phyloP scores from a whole-genome alignment of 257 asterid species.

The Nemophila menziesii region DNA sequence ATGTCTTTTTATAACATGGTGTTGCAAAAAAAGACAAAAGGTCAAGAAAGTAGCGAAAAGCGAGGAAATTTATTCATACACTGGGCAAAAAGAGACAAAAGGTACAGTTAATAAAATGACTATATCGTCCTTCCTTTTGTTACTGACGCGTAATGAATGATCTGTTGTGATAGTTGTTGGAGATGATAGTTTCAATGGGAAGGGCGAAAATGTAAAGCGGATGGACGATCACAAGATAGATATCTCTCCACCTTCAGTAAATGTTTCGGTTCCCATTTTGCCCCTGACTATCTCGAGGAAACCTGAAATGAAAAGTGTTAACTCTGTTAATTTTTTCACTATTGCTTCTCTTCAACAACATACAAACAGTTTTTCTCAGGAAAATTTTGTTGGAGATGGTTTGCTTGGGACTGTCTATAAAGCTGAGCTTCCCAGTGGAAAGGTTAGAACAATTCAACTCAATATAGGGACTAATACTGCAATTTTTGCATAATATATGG shows the following conservation, averaged over 20 bases:
- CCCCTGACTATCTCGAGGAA: constrained; percentile 25
- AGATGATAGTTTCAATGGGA: constrained; percentile 20
- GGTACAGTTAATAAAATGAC: constrained; percentile 18
- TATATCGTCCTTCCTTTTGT: not conserved
- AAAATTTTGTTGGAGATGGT: constrained; percentile 74
- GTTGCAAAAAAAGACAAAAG: constrained; percentile 29
- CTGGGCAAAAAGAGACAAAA: constrained; percentile 23
- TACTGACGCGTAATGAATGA: constrained; percentile 4
- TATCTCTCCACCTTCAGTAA: constrained; percentile 35
- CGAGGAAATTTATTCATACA: constrained; percentile 20
- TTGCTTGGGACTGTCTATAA: constrained; percentile 59
- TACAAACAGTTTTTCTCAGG: constrained; percentile 81
- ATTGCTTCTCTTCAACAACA: constrained; percentile 77
- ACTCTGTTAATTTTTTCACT: constrained; percentile 33
- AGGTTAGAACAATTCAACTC: constrained; percentile 24
- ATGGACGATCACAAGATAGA: constrained; percentile 35
- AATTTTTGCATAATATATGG: too few relatives aligned
- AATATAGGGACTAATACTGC: too few relatives aligned
- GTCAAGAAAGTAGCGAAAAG: constrained; percentile 19
- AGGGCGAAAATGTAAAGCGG: constrained; percentile 16
- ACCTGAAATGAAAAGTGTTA: constrained; percentile 20
- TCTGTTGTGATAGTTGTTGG: constrained; percentile 15
- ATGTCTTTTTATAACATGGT: constrained; percentile 34
- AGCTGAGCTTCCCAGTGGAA: constrained; percentile 68
- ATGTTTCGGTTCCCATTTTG: constrained; percentile 46